Base-by-base conservation (phyloP, 2,329 filamentous ascomycete species). In the Aureobasidium musti region DNA sequence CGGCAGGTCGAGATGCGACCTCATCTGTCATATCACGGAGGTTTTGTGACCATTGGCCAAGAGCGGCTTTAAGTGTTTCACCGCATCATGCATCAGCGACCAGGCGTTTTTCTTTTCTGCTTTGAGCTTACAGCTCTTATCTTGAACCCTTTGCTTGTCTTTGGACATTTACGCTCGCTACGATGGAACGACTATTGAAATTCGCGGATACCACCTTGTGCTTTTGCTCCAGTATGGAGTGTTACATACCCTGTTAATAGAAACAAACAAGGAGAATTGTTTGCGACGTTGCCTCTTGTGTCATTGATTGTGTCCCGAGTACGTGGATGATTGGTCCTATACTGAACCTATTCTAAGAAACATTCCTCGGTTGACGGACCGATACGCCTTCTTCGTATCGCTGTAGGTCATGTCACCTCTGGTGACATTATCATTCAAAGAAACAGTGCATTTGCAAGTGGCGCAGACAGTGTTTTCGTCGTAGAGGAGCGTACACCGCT, bases 1-100 rank as follows among this genome's bases (percentile, higher is more conserved):
- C 17, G 21, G n/a, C 26, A 30, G 49, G 39, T 26, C 37, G 37
- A 54, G 30, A 53, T 35, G 23, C 63, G 56, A 49, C 37, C 23
- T 4, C 17, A 43, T 21, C 54, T 59, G 39, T 45, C 63, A 52
- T 63, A 23, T 30, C 11, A 39, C 21, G 11, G 28, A 35, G 14
- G 37, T 21, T 61, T 23, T n/a, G 39, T 43, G 23, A 37, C 21
- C 21, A 37, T 53, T 54, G 54, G 13, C 26, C 30, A 23, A 33
- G 19, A 14, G 37, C 13, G 57, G 28, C 13, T 43, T 39, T 61
- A 23, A 13, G 45, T 52, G 23, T 57, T 49, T 49, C 52, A 63
- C 54, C 53, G 49, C 57, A 56, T 67, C 57, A 52, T 63, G 65
- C 65, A 67, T 67, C 65, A 67, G 65, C 65, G 65, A 67, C 23